Base-by-base conservation (phyloP, 768 basidiomycete species). In the Termitomyces sp. region DNA sequence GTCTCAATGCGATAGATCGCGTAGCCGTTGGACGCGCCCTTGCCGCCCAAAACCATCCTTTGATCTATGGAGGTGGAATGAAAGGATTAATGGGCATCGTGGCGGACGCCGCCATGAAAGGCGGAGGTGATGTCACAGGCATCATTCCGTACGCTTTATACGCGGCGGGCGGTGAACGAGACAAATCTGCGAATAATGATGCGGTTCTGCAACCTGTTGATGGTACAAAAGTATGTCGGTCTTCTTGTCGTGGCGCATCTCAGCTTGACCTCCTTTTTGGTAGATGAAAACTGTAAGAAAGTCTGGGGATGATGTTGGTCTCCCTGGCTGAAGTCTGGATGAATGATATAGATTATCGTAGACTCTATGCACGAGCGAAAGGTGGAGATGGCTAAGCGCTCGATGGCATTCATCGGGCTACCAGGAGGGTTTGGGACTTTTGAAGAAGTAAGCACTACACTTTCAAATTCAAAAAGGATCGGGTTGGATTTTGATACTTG, bases 371-470 rank as follows among this genome's bases (percentile, higher is more conserved):
- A 91, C 59, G 85, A 94, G 62, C 84, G 95, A 14, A 98, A 98
- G 65, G 77, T 88, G 9, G 84, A 89, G 66, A 97, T 98, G 94
- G 93, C 95, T 0, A 81, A 80, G 59, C 75, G 88, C 9, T 82
- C 82, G 0, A 77, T 80, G 17, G 94, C 85, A 0, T 99, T 99
- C 63, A 73, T 98, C 45, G 91, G 85, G 11, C 74, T 99, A 19
- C 95, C 96, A 1, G 96, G 96, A 19, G 96, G 96, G 0, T 97
- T 84, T 65, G 96, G 96, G 10, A 98, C 95, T 0, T 91, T 93
- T 59, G 97, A 99, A 71, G 96, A 98, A 80, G 90, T 87, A 30
- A 57, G 67, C 53, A n/a, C n/a, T n/a, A n/a, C 21, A n/a, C 8
- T 32, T 2, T 10, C 9, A 10, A 2, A 2, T 32, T 32, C 10